These are phyloP conservation scores for Termitomyces sp. DNA, from an alignment of 768 basidiomycete species.

Conservation along the genomic window DNA sequence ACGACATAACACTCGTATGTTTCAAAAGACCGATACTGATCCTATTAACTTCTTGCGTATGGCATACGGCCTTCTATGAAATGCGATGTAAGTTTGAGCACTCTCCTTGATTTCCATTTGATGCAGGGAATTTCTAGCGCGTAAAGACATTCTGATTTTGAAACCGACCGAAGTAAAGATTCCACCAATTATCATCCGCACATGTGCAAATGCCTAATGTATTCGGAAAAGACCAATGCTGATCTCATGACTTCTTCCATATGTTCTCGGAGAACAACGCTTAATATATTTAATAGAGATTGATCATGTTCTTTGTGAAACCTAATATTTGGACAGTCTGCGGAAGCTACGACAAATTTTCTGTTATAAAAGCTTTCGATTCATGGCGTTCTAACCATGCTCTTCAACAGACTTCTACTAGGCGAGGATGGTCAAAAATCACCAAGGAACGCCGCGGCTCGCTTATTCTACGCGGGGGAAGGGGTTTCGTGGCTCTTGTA, in stretches of 20 bases:
- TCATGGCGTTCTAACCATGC: neutral
- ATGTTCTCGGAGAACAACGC: neutral
- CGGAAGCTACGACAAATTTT: neutral
- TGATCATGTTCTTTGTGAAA: neutral
- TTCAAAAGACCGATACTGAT: neutral
- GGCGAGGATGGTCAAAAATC: too few species aligned
- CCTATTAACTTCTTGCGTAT: neutral
- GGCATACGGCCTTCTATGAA: neutral
- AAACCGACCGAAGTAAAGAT: neutral
- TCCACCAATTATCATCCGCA: neutral
- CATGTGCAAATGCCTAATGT: neutral
- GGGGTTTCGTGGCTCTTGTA: too few species aligned
- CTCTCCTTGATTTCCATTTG: neutral
- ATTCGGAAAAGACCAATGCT: neutral
- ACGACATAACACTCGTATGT: neutral
- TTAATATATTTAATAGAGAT: too few species aligned
- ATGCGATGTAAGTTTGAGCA: neutral
- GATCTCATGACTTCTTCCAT: neutral
- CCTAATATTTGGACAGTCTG: too few species aligned
- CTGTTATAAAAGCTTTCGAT: neutral
- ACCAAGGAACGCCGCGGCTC: too few species aligned
- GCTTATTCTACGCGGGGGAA: too few species aligned
- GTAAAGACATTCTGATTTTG: neutral
- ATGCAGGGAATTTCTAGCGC: neutral
- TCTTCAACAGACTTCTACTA: neutral